Base-by-base conservation (phyloP, 352 stramenopile genomes). In the Aphanomyces cochlioides region DNA sequence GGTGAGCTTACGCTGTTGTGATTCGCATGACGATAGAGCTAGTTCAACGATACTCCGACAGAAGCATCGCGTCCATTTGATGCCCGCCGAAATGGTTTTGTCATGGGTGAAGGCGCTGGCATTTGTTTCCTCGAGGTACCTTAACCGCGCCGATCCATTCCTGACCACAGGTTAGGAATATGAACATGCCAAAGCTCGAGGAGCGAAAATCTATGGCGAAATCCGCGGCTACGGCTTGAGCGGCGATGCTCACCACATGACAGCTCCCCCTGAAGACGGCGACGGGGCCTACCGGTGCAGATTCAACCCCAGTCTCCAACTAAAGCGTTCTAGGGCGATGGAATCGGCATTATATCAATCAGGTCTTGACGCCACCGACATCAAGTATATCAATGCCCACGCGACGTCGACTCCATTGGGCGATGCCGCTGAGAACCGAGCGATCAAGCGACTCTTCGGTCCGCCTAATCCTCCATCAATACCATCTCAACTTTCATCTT, bases 341-440 rank as follows among this genome's bases (percentile, higher is more conserved):
- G 47, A 83, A 56, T 84, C 90, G 37, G 96, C 96, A 8, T 68
- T 99, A 40, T 70, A 75, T 39, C 81, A 96, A 72, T 88, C 91
- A 1, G 83, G 81, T 3, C 67, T 96, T 21, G 65, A 75, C 6
- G 40, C 83, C n/a, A 87, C 90, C 36, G 85, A 97, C 54, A 89
- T 99, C 28, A 95, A 96, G 37, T 99, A 99, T 75, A 92, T 99
- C 43, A 99, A 99, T 72, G 95, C 96, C 4, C 97, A 99, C 74
- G 96, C 97, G 4, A 99, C 97, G 7, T 98, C 92, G n/a, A 99
- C 97, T 1, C 96, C 96, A 0, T 85, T 98, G 15, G 97, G 97
- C 1, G 97, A 99, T 77, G 87, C 90, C 5, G 96, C 96, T 10
- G 97, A 99, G 74, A 93, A 93, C 54, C 72, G 79, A 3, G 95